These are phyloP conservation scores for Neopestalotiopsis clavispora DNA, from an alignment of 2,329 filamentous ascomycete genomes.

Conservation along the genomic window DNA sequence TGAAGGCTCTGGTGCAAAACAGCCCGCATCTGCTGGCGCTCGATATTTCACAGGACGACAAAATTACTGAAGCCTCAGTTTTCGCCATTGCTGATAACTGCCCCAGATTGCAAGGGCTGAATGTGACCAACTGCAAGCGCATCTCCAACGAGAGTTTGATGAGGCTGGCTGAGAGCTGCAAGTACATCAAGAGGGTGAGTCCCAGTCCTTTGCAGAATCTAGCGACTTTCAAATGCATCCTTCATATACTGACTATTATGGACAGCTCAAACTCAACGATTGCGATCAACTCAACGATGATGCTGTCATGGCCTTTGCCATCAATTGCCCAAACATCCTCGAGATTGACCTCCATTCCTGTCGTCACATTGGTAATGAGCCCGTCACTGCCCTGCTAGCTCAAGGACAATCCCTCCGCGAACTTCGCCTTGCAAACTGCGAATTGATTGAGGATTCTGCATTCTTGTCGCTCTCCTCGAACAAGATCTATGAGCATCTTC, in stretches of 20 bases:
- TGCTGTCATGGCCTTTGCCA: conserved; percentile 83
- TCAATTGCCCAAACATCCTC: conserved; percentile 88
- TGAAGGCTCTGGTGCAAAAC: conserved; percentile 78
- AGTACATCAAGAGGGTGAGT: conserved; percentile 82
- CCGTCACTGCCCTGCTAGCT: conserved; percentile 79
- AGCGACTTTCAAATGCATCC: neutral
- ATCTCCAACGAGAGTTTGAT: conserved; percentile 88
- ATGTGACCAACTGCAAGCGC: conserved; percentile 84
- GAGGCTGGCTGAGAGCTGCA: conserved; percentile 79
- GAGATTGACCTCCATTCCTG: conserved; percentile 96
- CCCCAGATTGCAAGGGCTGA: conserved; percentile 84
- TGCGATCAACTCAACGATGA: conserved; percentile 84
- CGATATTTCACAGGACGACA: conserved; percentile 82
- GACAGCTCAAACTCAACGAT: conserved; percentile 89
- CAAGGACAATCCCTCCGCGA: conserved; percentile 87
- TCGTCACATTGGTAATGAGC: conserved; percentile 77
- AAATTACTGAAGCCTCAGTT: conserved; percentile 83
- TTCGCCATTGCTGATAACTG: conserved; percentile 81
- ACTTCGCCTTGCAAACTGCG: conserved; percentile 84
- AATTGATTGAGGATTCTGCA: conserved; percentile 82
- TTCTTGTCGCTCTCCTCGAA: conserved; percentile 78
- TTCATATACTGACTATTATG: conserved; percentile 26
- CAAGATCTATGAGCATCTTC: conserved; percentile 80
- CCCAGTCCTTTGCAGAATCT: neutral
- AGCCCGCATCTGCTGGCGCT: conserved; percentile 85